Evolutionary conservation across 106 monocot genomes (phyloP), one percentile per base, ranked within the genome.

Genomic region (Gastrodia elata): DNA sequence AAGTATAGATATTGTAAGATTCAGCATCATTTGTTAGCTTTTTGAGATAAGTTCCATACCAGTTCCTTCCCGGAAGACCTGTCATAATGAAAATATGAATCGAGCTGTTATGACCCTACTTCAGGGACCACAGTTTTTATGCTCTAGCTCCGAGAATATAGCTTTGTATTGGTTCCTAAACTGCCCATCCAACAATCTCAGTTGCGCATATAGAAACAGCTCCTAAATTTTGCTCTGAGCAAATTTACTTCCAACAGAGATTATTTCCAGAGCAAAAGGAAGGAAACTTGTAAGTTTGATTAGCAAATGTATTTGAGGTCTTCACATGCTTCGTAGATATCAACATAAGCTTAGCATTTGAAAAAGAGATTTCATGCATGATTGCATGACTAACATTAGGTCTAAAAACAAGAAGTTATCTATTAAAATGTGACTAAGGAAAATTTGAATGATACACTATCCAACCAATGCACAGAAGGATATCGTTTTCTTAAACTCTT

Each of bases 61-160:
- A 93, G 43, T 91, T 93, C 28, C 26, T 8, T 10, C 2, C 38
- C 2, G 93, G 91, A 65, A 98, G 86, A 82, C 93, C 98, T 6
- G 98, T 93, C 98, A 93, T 98, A 46, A 93, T 75, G 71, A 98
- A 98, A 27, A 98, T 89, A 82, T 82, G 58, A 37, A 98, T 71
- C 14, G 81, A 84, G 57, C 42, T 68, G n/a, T n/a, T n/a, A n/a
- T n/a, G n/a, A n/a, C n/a, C n/a, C 56, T 85, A 22, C 37, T 82
- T 74, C 65, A 91, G 40, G 35, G 86, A 64, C 56, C 79, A 56
- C 68, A 93, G 52, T 69, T 91, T 93, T 70, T 93, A 57, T 71
- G n/a, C n/a, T 84, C 58, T 8, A 98, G 59, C 32, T 78, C 85
- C 64, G 81, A 80, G 71, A 98, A 93, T 59, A 93, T 91, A 64